Evolutionary conservation across 2,329 filamentous ascomycete genomes (phyloP).

Genomic region (Pseudopyricularia javanii): DNA sequence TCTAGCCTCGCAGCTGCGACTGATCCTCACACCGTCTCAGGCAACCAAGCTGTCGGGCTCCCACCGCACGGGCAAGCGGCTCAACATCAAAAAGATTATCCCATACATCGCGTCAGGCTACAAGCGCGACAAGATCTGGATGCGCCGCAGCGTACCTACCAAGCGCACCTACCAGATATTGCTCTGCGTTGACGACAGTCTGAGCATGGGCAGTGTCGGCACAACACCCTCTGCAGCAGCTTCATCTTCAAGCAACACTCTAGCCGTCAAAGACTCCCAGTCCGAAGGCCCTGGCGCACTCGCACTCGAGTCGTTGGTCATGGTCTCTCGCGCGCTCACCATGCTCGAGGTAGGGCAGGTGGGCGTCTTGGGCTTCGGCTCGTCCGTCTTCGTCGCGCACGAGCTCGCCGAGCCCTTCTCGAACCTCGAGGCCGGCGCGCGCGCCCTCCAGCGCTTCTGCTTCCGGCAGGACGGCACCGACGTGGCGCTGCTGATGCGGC

Average conservation of each 20-base stretch:
- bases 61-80: slow-evolving; percentile 92
- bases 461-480: slow-evolving; percentile 83
- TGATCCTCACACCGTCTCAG: slow-evolving; percentile 88
- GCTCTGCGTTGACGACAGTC: slow-evolving; percentile 91
- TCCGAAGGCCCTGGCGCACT: slow-evolving; percentile 53
- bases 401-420: slow-evolving; percentile 77
- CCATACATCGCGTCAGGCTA: slow-evolving; percentile 97
- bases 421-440: slow-evolving; percentile 63
- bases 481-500: slow-evolving; percentile 63
- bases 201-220: slow-evolving; percentile 72
- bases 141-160: slow-evolving; percentile 80
- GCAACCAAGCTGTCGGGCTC: slow-evolving; percentile 94
- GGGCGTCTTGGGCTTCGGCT: slow-evolving; percentile 82
- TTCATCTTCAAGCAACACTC: slow-evolving; percentile 27
- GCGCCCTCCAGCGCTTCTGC: slow-evolving; percentile 71
- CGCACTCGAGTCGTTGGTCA: slow-evolving; percentile 86
- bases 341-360: slow-evolving; percentile 94
- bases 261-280: slow-evolving; percentile 10
- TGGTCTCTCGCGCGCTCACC: slow-evolving; percentile 73
- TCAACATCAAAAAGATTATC: slow-evolving; percentile 99
- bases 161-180: slow-evolving; percentile 96
- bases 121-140: slow-evolving; percentile 99
- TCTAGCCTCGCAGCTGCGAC: slow-evolving; percentile 84
- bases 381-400: slow-evolving; percentile 73
- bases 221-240: slow-evolving; percentile 90